These are phyloP conservation scores for Pseudopyricularia javanii DNA, from an alignment of 2,329 filamentous ascomycete species.

Conservation along the genomic window DNA sequence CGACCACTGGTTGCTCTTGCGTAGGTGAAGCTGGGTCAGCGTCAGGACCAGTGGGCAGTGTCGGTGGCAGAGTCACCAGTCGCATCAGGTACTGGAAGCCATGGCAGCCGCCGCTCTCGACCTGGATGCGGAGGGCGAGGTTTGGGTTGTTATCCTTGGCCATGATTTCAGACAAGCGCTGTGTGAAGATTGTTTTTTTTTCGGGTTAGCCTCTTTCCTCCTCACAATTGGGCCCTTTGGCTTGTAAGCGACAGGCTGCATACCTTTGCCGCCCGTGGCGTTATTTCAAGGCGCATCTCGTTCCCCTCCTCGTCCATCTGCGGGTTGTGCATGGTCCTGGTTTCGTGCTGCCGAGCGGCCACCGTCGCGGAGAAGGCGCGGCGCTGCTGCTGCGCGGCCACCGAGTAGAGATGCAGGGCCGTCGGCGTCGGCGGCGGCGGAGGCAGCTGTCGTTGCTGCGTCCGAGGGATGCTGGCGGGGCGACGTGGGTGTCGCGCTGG, in stretches of 20 bases:
- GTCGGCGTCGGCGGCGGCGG: background rate
- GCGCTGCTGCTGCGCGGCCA: background rate
- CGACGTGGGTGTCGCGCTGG: slow-evolving; percentile 1
- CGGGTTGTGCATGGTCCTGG: slow-evolving; percentile 53
- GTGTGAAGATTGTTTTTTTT: slow-evolving; percentile 3
- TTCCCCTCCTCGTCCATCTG: slow-evolving; percentile 72
- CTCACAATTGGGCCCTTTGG: background rate
- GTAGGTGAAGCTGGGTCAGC: background rate
- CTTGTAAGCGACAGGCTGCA: slow-evolving; percentile 9
- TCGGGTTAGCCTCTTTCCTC: background rate
- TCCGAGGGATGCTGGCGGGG: background rate
- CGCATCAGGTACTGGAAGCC: slow-evolving; percentile 97
- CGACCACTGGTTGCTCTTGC: slow-evolving; percentile 16
- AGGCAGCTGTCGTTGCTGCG: background rate
- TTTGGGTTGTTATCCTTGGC: slow-evolving; percentile 59
- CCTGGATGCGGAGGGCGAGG: slow-evolving; percentile 78
- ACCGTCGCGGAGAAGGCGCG: slow-evolving; percentile 29
- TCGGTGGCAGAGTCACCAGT: slow-evolving; percentile 49
- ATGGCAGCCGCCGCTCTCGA: slow-evolving; percentile 91
- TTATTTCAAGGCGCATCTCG: slow-evolving; percentile 75
- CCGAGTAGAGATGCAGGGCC: background rate
- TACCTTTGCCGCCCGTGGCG: slow-evolving; percentile 69
- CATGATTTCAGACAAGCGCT: slow-evolving; percentile 71
- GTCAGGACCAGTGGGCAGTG: slow-evolving; percentile 10
- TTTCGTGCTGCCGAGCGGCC: slow-evolving; percentile 20